phyloP scores from a whole-genome alignment of 805 yeast species.

The Monosporozyma unispora region DNA sequence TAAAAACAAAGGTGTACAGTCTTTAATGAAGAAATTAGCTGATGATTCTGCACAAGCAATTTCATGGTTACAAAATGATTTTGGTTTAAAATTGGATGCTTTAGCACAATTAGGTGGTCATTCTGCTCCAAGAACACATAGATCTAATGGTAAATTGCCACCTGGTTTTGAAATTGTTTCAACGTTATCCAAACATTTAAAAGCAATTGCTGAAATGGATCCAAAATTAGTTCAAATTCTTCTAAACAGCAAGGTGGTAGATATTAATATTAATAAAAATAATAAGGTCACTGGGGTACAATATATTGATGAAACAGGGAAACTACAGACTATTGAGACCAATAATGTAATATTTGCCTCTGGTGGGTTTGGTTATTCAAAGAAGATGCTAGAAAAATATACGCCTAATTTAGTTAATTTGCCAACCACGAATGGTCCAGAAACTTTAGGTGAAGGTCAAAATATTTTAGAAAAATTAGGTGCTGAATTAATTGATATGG shows the following conservation, averaged over 20 bases:
- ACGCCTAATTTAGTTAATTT: conserved; percentile 39
- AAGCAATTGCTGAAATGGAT: conserved; percentile 23
- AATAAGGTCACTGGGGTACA: conserved; percentile 36
- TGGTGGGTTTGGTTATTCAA: conserved; percentile 45
- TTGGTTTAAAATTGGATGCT: conserved; percentile 54
- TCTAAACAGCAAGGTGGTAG: conserved; percentile 34
- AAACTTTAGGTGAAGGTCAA: conserved; percentile 56
- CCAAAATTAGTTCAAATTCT: conserved; percentile 29
- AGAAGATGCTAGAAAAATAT: conserved; percentile 33
- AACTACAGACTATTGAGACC: conserved; percentile 22
- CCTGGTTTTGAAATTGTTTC: conserved; percentile 54
- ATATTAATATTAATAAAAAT: conserved; percentile 23
- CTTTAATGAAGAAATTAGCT: conserved; percentile 50
- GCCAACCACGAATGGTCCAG: conserved; percentile 50
- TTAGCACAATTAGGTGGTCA: conserved; percentile 78
- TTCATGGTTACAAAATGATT: conserved; percentile 60
- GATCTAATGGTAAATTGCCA: conserved; percentile 53
- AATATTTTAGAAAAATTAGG: conserved; percentile 37
- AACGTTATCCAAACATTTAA: conserved; percentile 34
- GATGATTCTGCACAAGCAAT: conserved; percentile 58
- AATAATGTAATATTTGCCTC: conserved; percentile 43
- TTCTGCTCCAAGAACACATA: conserved; percentile 69
- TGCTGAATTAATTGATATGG: conserved; percentile 48
- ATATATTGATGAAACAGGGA: conserved; percentile 30
- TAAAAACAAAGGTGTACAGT: conserved; percentile 48